Evolutionary conservation across 192 early-diverging fungal species (phyloP), one percentile per base, ranked within the genome.

Genomic region (Coemansia sp.): DNA sequence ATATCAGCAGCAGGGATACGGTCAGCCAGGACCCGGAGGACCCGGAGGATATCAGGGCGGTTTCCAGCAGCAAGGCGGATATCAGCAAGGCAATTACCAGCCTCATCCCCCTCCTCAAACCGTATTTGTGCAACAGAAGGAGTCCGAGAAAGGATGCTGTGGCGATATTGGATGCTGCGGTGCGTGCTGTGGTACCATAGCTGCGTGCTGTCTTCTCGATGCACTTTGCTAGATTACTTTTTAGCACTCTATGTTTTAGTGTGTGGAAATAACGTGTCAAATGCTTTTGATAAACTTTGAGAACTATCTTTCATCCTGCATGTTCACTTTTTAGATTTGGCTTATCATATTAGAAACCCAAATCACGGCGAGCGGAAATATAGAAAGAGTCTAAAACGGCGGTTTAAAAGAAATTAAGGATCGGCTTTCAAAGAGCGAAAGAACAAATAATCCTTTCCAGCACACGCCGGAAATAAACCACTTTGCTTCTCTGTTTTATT

Each of bases 81-180:
- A 58, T 10, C 55, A 57, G 35, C 16, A 35, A 11, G 29, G 14
- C 22, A 16, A 32, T 11, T 55, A 55, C n/a, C 53, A 62, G 29
- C 52, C 41, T 9, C 65, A 59, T 14, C 52, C 53, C 16, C 54
- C 6, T 22, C 54, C 63, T 9, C 59, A 64, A 19, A 22, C 19
- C 18, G 54, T 72, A n/a, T 59, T 49, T 24, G 54, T 65, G 35
- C 59, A 65, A 24, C 58, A 65, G 16, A 63, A 65, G 59, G 58
- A 41, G 35, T 29, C 35, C 3, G 24, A 61, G 12, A 24, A 61
- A 54, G 38, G 52, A 26, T 35, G 24, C 51, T 51, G 52, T 29
- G 38, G 18, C n/a, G 52, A 51, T 51, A 51, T 51, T 2, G 49
- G 51, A 7, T 61, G 59, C 59, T 69, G 59, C 37, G 41, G 66